Base-by-base conservation (phyloP, 2,329 filamentous ascomycete genomes). In the Ophiostoma perfectum region DNA sequence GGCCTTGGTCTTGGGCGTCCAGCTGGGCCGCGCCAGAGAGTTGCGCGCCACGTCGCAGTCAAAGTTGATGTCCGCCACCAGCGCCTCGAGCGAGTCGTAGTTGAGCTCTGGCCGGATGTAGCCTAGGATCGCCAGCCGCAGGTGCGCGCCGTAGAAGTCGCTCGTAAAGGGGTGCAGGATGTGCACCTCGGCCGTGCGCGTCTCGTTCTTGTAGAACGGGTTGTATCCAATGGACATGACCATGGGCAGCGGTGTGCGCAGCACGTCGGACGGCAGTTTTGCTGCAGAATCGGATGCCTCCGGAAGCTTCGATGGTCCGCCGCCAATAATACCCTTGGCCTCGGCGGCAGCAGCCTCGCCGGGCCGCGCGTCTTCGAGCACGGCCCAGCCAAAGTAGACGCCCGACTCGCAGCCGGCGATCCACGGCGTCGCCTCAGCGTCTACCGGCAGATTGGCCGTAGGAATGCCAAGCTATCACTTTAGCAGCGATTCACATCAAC, bases 141-240 rank as follows among this genome's bases (percentile, higher is more conserved):
- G 90, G 73, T 87, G 86, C 5, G 84, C 85, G 71, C 86, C 91
- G 80, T 98, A 98, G 77, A 99, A 99, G 76, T 98, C 93, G 52
- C 83, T 80, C 1, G 80, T 78, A 77, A 97, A 96, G 60, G 82
- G 78, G 75, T 92, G 88, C 78, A 99, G 85, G 67, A 99, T 86
- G 80, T 97, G 93, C 68, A 96, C 93, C 83, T 97, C 93, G 76
- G 95, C 93, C 71, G 87, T 92, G 71, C 92, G 88, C 64, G 91
- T 87, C 4, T 85, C 88, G 83, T 99, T 98, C 77, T 93, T 93
- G 84, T 97, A 99, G 80, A 93, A 98, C 0, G 95, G 95, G 79
- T 98, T 99, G 85, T 93, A 98, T 62, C 95, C 95, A 73, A 97
- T 94, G 70, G 88, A 92, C 89, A 97, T 91, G 72, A 96, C 93